A percentile compares a stretch with the other conserved stretches of the same genome.
Conservation (phyloP, 2,329 filamentous ascomycete genomes). For the Dactylellina leptospora region DNA sequence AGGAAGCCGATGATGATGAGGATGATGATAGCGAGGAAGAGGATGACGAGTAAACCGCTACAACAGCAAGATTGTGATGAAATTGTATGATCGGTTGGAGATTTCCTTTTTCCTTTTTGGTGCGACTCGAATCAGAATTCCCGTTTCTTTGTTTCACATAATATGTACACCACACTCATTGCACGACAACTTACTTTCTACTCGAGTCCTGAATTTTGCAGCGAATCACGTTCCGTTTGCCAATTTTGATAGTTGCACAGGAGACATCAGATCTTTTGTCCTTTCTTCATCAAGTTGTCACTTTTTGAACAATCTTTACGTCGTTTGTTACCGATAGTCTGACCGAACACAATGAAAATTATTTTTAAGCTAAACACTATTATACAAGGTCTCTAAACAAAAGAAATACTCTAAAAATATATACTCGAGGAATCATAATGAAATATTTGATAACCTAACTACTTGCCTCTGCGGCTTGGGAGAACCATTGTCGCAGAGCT, state of each 20-base stretch:
- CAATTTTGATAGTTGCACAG: slow-evolving; percentile 10
- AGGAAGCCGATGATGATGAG: slow-evolving; percentile 79
- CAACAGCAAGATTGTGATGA: not conserved
- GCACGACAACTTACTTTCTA: not conserved
- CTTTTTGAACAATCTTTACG: not conserved
- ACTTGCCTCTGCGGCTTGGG: slow-evolving; percentile 64
- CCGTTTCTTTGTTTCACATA: not conserved
- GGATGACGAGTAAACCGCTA: slow-evolving; percentile 12
- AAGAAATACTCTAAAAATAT: not conserved
- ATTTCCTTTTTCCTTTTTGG: slow-evolving; percentile 3
- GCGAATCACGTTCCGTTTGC: slow-evolving; percentile 1
- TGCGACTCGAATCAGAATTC: too few relatives aligned
- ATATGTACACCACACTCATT: not conserved
- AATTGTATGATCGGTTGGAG: slow-evolving; percentile 9
- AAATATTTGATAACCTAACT: not conserved
- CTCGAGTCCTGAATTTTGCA: slow-evolving; percentile 20
- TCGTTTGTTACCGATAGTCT: too few relatives aligned
- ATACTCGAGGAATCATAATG: not conserved
- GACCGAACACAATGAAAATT: slow-evolving; percentile 2
- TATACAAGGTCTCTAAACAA: not conserved
- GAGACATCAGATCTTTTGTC: not conserved
- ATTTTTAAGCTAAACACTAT: not conserved
- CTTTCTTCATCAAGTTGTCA: not conserved
- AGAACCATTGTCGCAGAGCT: slow-evolving; percentile 93
- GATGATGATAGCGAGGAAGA: slow-evolving; percentile 73